Conservation (phyloP, 164 flowering plant genomes). For the Euptelea pleiosperma region DNA sequence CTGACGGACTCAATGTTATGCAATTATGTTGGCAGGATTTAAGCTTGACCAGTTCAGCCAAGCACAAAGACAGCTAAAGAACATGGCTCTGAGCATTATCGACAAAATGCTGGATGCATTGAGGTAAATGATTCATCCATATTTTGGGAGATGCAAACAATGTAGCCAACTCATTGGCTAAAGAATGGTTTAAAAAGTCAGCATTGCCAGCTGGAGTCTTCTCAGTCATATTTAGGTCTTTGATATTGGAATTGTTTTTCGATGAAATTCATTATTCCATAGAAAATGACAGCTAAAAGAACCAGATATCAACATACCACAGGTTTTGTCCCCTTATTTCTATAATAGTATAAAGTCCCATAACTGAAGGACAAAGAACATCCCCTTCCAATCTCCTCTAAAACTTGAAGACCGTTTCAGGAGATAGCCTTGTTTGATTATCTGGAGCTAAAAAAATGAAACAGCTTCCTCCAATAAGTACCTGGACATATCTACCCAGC, state of each 20-base stretch:
- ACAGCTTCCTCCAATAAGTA: constrained; percentile 1
- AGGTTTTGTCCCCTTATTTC: constrained; percentile 47
- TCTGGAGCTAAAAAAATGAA: constrained; percentile 49
- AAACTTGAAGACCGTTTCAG: constrained; percentile 70
- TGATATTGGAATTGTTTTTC: too few species aligned
- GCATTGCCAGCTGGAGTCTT: neutral
- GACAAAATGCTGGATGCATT: too few species aligned
- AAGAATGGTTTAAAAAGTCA: neutral
- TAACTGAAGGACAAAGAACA: constrained; percentile 84
- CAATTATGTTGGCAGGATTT: too few species aligned
- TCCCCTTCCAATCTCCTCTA: constrained; percentile 89
- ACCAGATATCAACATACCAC: constrained; percentile 37
- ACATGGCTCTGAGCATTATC: too few species aligned
- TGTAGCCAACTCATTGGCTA: neutral
- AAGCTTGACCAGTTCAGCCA: too few species aligned
- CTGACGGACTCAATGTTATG: too few species aligned
- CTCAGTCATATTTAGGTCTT: too few species aligned
- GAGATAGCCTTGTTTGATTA: constrained; percentile 89
- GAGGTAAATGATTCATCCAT: neutral
- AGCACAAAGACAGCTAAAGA: too few species aligned
- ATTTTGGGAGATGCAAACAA: neutral
- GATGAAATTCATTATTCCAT: too few species aligned
- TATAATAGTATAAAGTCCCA: constrained; percentile 73
- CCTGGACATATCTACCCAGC: neutral
- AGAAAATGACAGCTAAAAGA: neutral